Evolutionary conservation across 1,284 basidiomycete genomes (phyloP).

Genomic region (Tremellales sp.): DNA sequence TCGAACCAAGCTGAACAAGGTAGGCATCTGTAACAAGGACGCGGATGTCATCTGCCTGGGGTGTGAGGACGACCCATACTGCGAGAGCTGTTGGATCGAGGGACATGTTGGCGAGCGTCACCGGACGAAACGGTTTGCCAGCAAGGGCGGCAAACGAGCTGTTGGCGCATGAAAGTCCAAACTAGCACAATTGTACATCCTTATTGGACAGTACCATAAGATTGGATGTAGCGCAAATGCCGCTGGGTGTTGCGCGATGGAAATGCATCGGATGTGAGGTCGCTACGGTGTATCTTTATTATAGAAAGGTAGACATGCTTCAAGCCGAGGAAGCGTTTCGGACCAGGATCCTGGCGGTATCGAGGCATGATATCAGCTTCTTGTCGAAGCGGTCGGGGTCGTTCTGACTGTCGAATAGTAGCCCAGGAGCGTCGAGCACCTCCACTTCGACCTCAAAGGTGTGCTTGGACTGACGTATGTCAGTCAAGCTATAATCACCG

Average conservation of each 20-base stretch:
- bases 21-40: conserved; percentile 29
- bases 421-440: conserved; percentile 49
- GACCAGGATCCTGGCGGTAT: conserved; percentile 52
- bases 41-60: conserved; percentile 20
- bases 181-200: no score
- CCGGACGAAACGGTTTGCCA: conserved; percentile 7
- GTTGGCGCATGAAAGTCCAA: background rate
- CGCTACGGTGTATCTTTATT: no score
- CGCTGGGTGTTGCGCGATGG: no score
- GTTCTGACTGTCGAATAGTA: conserved; percentile 52
- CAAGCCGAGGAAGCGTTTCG: conserved; percentile 49
- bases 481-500: conserved; percentile 5
- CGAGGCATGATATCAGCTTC: conserved; percentile 51
- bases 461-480: conserved; percentile 7
- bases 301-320: no score
- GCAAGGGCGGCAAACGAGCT: background rate
- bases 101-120: conserved; percentile 11
- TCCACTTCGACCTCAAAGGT: conserved; percentile 60
- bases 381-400: conserved; percentile 50
- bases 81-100: conserved; percentile 19
- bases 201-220: no score
- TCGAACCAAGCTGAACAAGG: background rate
- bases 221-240: no score
- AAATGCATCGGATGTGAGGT: no score
- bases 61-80: conserved; percentile 28